Conservation (phyloP, 495 filamentous ascomycete genomes). For the Penicillium roqueforti region DNA sequence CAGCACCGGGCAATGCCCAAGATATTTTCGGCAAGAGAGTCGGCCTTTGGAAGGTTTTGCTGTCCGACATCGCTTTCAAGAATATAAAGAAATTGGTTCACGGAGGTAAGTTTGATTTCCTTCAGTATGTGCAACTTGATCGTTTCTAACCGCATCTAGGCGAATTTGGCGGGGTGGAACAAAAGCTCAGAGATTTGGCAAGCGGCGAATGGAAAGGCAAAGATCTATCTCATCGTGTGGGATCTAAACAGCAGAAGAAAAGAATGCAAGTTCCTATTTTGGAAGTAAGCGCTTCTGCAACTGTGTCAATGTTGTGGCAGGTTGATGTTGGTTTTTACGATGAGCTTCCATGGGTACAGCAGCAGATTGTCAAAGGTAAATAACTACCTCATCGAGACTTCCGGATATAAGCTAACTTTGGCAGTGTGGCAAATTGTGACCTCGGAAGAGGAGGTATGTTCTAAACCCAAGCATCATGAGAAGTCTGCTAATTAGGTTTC, state of each 20-base stretch:
- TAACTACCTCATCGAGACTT: not conserved
- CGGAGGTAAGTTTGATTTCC: not conserved
- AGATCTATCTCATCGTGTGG: slow-evolving; percentile 1
- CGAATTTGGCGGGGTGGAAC: slow-evolving; percentile 8
- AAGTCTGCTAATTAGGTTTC: not conserved
- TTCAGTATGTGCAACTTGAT: not conserved
- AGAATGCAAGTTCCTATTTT: slow-evolving; percentile 16
- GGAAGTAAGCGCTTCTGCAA: slow-evolving; percentile 2
- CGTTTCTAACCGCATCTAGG: slow-evolving; percentile 3
- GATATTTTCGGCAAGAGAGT: slow-evolving; percentile 29
- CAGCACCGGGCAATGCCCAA: not conserved
- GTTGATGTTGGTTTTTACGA: slow-evolving; percentile 30
- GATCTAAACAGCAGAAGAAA: slow-evolving; percentile 7
- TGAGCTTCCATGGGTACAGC: slow-evolving; percentile 10
- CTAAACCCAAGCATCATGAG: too few species aligned
- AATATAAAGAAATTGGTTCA: slow-evolving; percentile 14
- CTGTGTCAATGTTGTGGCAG: slow-evolving; percentile 35
- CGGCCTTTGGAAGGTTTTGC: slow-evolving; percentile 38
- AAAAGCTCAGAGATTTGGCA: slow-evolving; percentile 28
- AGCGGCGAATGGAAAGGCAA: slow-evolving; percentile 27
- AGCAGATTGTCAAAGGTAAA: slow-evolving; percentile 23
- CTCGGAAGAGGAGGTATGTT: slow-evolving; percentile 9
- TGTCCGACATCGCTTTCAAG: slow-evolving; percentile 32
- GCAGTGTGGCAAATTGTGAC: slow-evolving; percentile 14
- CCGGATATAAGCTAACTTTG: not conserved